A percentile compares a stretch with the other conserved stretches of the same genome.
These are phyloP conservation scores for Paecilomyces formosus DNA, from an alignment of 2,329 filamentous ascomycete genomes.

Conservation along the genomic window DNA sequence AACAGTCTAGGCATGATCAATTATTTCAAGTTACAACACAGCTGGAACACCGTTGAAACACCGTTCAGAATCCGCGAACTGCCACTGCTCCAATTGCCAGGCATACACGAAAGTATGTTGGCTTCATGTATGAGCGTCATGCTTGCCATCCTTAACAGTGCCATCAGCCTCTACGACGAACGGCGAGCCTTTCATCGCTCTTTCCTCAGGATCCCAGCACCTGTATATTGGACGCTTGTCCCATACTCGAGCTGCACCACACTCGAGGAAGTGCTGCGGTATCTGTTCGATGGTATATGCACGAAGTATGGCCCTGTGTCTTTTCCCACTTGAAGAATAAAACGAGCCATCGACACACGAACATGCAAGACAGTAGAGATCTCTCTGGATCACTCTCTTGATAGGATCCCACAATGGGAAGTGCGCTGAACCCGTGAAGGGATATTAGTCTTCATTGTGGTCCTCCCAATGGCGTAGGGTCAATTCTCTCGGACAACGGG, in stretches of 20 bases:
- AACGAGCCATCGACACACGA: neutral
- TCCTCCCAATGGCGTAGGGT: no score
- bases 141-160: neutral
- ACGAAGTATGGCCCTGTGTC: neutral
- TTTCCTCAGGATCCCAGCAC: neutral
- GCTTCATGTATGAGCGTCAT: neutral
- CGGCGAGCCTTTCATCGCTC: no score
- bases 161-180: neutral
- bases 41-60: no score
- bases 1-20: no score
- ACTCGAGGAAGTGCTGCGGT: neutral
- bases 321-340: neutral
- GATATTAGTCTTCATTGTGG: neutral
- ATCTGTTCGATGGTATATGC: neutral
- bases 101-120: no score
- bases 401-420: neutral
- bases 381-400: neutral
- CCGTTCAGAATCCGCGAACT: no score
- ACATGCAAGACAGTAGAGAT: neutral
- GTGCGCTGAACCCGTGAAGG: neutral
- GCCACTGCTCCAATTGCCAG: no score
- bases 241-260: neutral
- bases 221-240: neutral
- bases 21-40: no score
- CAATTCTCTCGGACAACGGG: neutral